A percentile compares a stretch with the other conserved stretches of the same genome.
These are phyloP conservation scores for Lactarius sanguifluus DNA, from an alignment of 768 basidiomycete species.

Conservation along the genomic window DNA sequence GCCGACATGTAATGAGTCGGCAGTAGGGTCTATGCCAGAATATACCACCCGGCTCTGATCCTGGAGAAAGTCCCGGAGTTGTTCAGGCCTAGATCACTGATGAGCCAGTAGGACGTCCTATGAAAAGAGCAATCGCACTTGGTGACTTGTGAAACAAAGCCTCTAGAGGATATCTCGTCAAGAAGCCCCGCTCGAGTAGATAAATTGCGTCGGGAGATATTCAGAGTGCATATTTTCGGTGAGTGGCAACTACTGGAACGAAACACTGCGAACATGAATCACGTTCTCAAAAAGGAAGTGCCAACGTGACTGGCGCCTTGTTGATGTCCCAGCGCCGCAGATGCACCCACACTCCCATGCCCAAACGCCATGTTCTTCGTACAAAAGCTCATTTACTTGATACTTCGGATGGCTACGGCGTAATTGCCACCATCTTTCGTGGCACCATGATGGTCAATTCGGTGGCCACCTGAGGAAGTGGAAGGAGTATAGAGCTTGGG, in stretches of 20 bases:
- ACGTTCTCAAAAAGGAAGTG: too few relatives aligned
- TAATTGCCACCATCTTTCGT: slow-evolving; percentile 40
- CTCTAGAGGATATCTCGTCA: slow-evolving; percentile 24
- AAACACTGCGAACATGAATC: slow-evolving; percentile 8
- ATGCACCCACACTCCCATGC: slow-evolving; percentile 60
- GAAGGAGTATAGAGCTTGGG: not conserved
- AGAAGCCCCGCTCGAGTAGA: slow-evolving; percentile 5
- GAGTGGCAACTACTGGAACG: not conserved
- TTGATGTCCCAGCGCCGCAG: slow-evolving; percentile 51
- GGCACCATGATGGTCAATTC: slow-evolving; percentile 46
- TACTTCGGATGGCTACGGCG: slow-evolving; percentile 47
- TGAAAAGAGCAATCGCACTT: slow-evolving; percentile 18
- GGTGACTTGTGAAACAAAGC: slow-evolving; percentile 29
- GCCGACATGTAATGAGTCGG: slow-evolving; percentile 86
- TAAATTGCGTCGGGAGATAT: slow-evolving; percentile 7
- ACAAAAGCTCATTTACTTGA: slow-evolving; percentile 85
- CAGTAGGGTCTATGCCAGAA: slow-evolving; percentile 91
- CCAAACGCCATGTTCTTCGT: slow-evolving; percentile 84
- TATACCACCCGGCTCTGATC: slow-evolving; percentile 58
- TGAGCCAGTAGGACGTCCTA: not conserved
- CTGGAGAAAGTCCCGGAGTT: slow-evolving; percentile 21
- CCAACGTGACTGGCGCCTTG: too few relatives aligned
- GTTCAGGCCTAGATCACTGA: slow-evolving; percentile 23
- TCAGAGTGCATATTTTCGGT: slow-evolving; percentile 5
- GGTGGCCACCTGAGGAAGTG: slow-evolving; percentile 50